Evolutionary conservation across 495 filamentous ascomycete genomes (phyloP), one percentile per base, ranked within the genome.

Genomic region (Haplographium delicatum): DNA sequence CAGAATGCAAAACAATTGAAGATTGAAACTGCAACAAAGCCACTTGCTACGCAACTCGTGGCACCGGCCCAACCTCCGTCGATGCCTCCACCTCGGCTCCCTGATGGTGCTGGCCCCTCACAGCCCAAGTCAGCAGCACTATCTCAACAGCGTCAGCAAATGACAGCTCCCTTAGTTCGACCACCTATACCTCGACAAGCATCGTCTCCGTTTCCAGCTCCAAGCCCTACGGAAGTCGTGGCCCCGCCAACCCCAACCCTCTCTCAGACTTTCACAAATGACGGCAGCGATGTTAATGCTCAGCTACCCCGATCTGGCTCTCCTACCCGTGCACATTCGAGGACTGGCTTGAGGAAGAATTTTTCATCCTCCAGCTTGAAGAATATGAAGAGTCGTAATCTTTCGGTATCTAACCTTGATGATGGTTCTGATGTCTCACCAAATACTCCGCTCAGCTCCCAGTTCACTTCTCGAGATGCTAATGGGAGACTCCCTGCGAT

Each of bases 1-100:
- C 80, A 87, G 56, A 81, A 83, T 50, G 68, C 76, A 16, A 88
- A 84, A 59, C 87, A 89, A 61, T 72, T 98, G 53, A 96, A 88
- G 68, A 96, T 98, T 30, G 89, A 97, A 64, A 61, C 58, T 11
- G 95, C 90, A 1, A 74, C 74, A 1, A 68, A 74, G 33, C 52
- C 53, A 7, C 56, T 59, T 6, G 47, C 54, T 28, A 35, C 15
- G 22, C 47, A 23, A 28, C n/a, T n/a, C n/a, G 54, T 46, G n/a
- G 59, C 51, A 23, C 60, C 59, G 25, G 58, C 54, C 15, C 55
- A 67, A 26, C 57, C 59, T 40, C 59, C 62, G 18, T 56, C 61
- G 37, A 58, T 67, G 57, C 65, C 63, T 22, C 59, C 59, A 19
- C 45, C 57, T 20, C 53, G 26, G 15, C 48, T 57, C 24, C 60